A percentile compares a stretch with the other conserved stretches of the same genome.
phyloP scores from a whole-genome alignment of 345 rosid species.

The Melaleuca quinquenervia region DNA sequence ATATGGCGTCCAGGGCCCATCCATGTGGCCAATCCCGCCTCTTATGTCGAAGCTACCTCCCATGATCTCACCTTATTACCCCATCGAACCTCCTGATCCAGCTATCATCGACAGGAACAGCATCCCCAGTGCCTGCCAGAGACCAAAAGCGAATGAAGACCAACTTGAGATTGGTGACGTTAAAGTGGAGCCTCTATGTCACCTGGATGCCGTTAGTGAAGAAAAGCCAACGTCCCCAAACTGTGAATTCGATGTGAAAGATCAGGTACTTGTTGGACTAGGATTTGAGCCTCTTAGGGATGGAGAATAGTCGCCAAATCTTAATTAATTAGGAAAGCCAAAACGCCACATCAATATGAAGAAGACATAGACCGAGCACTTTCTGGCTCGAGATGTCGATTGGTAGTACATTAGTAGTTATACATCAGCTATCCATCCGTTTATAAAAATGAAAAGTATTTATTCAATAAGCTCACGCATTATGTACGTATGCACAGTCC shows the following conservation, averaged over 20 bases:
- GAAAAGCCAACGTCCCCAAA: constrained; percentile 8
- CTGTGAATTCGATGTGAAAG: neutral
- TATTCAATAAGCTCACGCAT: neutral
- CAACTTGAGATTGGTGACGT: neutral
- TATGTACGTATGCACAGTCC: neutral
- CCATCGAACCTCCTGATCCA: constrained; percentile 11
- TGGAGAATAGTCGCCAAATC: constrained; percentile 2
- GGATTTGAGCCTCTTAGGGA: constrained; percentile 10
- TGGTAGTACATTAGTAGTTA: neutral
- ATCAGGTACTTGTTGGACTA: neutral
- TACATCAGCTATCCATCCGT: neutral
- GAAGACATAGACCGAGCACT: neutral
- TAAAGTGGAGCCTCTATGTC: constrained; percentile 9
- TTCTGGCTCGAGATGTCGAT: neutral
- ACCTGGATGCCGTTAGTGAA: constrained; percentile 2
- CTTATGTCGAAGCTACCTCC: constrained; percentile 42
- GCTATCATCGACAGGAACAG: constrained; percentile 5
- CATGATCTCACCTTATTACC: constrained; percentile 13
- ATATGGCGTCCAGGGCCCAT: constrained; percentile 16
- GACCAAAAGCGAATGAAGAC: neutral
- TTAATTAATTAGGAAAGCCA: constrained; percentile 12
- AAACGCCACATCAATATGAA: neutral
- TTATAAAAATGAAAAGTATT: neutral
- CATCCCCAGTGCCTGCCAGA: neutral
- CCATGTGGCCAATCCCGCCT: constrained; percentile 35